Conservation (phyloP, 2,329 filamentous ascomycete genomes). For the Sordariomycetes sp. region DNA sequence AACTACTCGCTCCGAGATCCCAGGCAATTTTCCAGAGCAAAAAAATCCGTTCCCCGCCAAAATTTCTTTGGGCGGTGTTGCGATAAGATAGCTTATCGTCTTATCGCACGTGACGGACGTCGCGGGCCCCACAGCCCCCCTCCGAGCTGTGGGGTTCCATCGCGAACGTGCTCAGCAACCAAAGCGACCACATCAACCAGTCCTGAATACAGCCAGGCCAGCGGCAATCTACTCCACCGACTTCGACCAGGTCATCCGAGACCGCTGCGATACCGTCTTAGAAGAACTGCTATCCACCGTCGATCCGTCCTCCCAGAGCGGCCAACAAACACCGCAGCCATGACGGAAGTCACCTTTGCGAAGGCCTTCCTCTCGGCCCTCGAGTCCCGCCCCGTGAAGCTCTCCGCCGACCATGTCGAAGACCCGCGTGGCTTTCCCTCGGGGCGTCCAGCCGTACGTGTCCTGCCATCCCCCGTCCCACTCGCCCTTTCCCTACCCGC, state of each 20-base stretch:
- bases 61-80: slow-evolving; percentile 20
- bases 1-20: not conserved
- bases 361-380: slow-evolving; percentile 71
- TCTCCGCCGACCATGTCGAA: slow-evolving; percentile 82
- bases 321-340: slow-evolving; percentile 19
- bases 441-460: slow-evolving; percentile 51
- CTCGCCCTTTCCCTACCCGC: not conserved
- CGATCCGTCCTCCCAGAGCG: not conserved
- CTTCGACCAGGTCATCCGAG: too few species aligned
- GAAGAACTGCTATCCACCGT: not conserved
- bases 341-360: slow-evolving; percentile 78
- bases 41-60: slow-evolving; percentile 19
- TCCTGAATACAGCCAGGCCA: not conserved
- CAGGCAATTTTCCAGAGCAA: slow-evolving; percentile 3
- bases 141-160: not conserved
- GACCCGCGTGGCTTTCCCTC: slow-evolving; percentile 68
- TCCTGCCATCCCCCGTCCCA: not conserved
- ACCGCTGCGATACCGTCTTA: not conserved
- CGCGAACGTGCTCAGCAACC: not conserved
- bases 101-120: not conserved
- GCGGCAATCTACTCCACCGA: not conserved
- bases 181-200: not conserved
- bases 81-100: slow-evolving; percentile 5
- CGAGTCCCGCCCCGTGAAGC: slow-evolving; percentile 65
- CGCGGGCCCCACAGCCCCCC: not conserved